Evolutionary conservation across 2,329 filamentous ascomycete species (phyloP), one percentile per base, ranked within the genome.

Genomic region (Amauroascus niger): DNA sequence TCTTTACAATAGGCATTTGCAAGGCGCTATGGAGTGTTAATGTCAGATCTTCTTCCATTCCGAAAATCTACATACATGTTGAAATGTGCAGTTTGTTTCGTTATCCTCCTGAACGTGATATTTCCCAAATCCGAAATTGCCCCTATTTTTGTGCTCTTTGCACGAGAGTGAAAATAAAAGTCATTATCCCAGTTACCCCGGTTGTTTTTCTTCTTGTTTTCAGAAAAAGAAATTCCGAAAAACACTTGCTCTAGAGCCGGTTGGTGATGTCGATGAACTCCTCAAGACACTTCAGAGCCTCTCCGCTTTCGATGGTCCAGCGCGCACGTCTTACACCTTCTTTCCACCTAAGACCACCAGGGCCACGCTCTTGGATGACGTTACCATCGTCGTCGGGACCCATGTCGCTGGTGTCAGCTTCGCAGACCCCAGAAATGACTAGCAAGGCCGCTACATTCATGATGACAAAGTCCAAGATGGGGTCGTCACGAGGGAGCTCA

Each of bases 361-460:
- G 90, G 0, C 93, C 91, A 46, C 85, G 77, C 67, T 97, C 90
- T 14, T 74, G 81, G 58, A 95, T 79, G 45, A 95, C 88, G 40
- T 83, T 77, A 0, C 88, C 87, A 63, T 91, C 86, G 62, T 95
- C 88, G 0, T 84, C 87, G 45, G 77, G 73, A 0, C 87, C 88
- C 86, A 94, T 88, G 64, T 81, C 73, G 65, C 87, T 94, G 28
- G 76, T 78, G 55, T 95, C 86, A 0, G 85, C 81, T 59, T 97
- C 91, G 65, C 89, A 95, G 32, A 95, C 76, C 2, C 93, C 93
- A 1, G 88, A 85, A 2, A 86, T 79, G 0, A 95, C 91, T 51
- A 98, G 79, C 49, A 98, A 73, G 1, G 89, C 88, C 0, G 91
- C 90, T 1, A 91, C 87, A 65, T 98, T 98, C 71, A 97, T 86